Evolutionary conservation across 2,329 filamentous ascomycete species (phyloP).

Genomic region (Neopestalotiopsis sp.): DNA sequence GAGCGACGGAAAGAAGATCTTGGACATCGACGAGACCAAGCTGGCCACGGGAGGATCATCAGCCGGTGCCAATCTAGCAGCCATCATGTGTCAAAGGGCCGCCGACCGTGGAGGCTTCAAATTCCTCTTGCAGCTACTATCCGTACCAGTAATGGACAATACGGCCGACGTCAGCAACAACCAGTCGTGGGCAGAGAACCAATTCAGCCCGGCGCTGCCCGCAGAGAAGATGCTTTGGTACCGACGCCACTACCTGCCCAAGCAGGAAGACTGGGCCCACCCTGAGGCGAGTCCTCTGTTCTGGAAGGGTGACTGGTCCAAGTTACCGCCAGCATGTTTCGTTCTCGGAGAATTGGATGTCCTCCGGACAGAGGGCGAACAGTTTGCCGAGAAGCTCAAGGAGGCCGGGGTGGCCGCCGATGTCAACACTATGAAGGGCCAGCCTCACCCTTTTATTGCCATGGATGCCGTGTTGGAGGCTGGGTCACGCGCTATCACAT

Average conservation of each 20-base stretch:
- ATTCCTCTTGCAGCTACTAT: slow-evolving; percentile 56
- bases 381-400: slow-evolving; percentile 53
- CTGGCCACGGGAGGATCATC: slow-evolving; percentile 56
- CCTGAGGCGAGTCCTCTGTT: slow-evolving; percentile 61
- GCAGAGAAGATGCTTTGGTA: slow-evolving; percentile 67
- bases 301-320: slow-evolving; percentile 53
- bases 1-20: slow-evolving; percentile 30
- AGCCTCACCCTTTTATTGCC: slow-evolving; percentile 63
- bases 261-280: slow-evolving; percentile 47
- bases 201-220: slow-evolving; percentile 56
- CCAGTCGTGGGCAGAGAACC: slow-evolving; percentile 53
- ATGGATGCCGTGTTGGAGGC: slow-evolving; percentile 61
- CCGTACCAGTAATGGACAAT: slow-evolving; percentile 64
- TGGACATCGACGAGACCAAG: slow-evolving; percentile 47
- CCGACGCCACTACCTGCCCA: slow-evolving; percentile 60
- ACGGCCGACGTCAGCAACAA: slow-evolving; percentile 51
- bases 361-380: slow-evolving; percentile 57
- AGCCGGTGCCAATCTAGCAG: slow-evolving; percentile 57
- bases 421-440: slow-evolving; percentile 55
- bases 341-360: slow-evolving; percentile 62
- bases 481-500: slow-evolving; percentile 54
- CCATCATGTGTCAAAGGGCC: slow-evolving; percentile 57
- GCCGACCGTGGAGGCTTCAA: slow-evolving; percentile 37
- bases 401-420: slow-evolving; percentile 52
- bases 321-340: slow-evolving; percentile 54